These are phyloP conservation scores for Alternaria gansuensis DNA, from an alignment of 2,329 filamentous ascomycete genomes.

Conservation along the genomic window DNA sequence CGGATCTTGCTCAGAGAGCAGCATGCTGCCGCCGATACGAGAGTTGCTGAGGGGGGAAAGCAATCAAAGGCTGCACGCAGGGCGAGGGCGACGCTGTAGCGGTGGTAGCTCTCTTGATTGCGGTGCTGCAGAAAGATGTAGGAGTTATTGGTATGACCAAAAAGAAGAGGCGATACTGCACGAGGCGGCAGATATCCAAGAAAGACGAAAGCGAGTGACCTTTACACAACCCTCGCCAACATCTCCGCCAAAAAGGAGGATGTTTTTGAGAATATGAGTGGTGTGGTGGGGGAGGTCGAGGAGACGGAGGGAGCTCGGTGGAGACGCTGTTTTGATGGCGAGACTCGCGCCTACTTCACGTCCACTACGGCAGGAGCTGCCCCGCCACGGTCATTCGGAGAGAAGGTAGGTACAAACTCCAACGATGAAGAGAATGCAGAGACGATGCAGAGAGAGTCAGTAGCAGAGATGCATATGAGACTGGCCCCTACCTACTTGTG, in stretches of 20 bases:
- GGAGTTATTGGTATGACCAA: slow-evolving; percentile 30
- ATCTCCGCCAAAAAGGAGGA: slow-evolving; percentile 28
- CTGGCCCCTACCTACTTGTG: slow-evolving; percentile 23
- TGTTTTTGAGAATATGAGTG: slow-evolving; percentile 27
- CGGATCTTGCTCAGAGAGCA: slow-evolving; percentile 57
- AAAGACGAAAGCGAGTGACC: slow-evolving; percentile 27
- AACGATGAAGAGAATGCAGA: slow-evolving; percentile 14
- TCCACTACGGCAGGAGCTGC: slow-evolving; percentile 12
- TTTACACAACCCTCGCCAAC: slow-evolving; percentile 25
- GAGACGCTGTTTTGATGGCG: slow-evolving; percentile 19
- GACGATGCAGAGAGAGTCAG: slow-evolving; percentile 23
- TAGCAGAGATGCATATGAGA: slow-evolving; percentile 19
- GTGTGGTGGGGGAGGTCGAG: slow-evolving; percentile 21
- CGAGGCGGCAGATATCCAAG: slow-evolving; percentile 34
- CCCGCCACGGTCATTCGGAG: slow-evolving; percentile 10
- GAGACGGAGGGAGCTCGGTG: slow-evolving; percentile 14
- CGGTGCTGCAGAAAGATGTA: slow-evolving; percentile 28
- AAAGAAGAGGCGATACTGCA: slow-evolving; percentile 30
- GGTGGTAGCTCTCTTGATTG: slow-evolving; percentile 15
- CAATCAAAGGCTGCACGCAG: background rate
- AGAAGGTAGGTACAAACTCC: slow-evolving; percentile 17
- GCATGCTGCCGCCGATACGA: slow-evolving; percentile 41
- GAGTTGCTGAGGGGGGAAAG: slow-evolving; percentile 2
- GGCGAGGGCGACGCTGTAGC: slow-evolving; percentile 6
- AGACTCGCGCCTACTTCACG: slow-evolving; percentile 19